Evolutionary conservation across 140 eudicot species (phyloP).

Genomic region (Stevia rebaudiana): DNA sequence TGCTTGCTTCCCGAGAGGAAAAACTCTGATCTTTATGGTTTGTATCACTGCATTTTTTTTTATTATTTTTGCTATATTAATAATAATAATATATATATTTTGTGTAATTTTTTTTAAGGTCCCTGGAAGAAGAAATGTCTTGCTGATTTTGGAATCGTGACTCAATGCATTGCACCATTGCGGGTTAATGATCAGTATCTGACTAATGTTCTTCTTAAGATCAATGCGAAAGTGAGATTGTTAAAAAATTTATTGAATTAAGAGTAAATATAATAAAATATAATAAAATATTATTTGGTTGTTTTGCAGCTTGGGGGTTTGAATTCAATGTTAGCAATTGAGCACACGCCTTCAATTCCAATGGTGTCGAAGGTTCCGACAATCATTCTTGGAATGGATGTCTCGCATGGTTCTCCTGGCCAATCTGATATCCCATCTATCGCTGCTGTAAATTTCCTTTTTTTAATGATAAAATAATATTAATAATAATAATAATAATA

Average conservation of each 20-base stretch:
- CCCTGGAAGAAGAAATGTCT: slow-evolving; percentile 49
- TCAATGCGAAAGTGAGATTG: slow-evolving; percentile 65
- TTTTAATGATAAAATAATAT: background rate
- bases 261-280: background rate
- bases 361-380: slow-evolving; percentile 64
- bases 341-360: slow-evolving; percentile 49
- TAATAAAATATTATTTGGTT: background rate
- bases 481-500: too few species aligned
- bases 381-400: slow-evolving; percentile 84
- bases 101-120: slow-evolving; percentile 20
- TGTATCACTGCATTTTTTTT: background rate
- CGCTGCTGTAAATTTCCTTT: slow-evolving; percentile 54
- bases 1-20: slow-evolving; percentile 81
- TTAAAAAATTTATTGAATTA: background rate
- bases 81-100: background rate
- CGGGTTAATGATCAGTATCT: slow-evolving; percentile 42
- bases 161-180: slow-evolving; percentile 32
- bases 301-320: slow-evolving; percentile 71
- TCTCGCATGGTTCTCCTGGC: slow-evolving; percentile 92
- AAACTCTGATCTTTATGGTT: slow-evolving; percentile 66
- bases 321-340: slow-evolving; percentile 64
- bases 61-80: background rate
- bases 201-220: slow-evolving; percentile 51
- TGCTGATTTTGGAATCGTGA: slow-evolving; percentile 40
- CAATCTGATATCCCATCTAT: slow-evolving; percentile 84